Percentiles rank a stretch among this genome's conserved stretches.
Evolutionary conservation across 2,329 filamentous ascomycete genomes (phyloP).

Genomic region (Endothia cerciana): DNA sequence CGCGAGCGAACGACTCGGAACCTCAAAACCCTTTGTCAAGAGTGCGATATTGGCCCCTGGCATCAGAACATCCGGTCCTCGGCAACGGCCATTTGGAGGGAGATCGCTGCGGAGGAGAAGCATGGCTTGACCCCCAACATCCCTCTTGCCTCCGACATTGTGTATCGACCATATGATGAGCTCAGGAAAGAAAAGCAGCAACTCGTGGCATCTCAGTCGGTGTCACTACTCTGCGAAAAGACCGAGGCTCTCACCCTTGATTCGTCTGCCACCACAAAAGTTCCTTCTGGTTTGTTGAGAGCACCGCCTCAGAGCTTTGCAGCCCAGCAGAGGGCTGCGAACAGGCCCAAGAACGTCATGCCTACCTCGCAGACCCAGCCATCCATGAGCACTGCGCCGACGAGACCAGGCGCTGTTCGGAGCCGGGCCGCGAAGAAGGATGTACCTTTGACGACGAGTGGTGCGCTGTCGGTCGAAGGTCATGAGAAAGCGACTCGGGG

Average conservation of each 20-base stretch:
- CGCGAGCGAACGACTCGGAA: conserved; percentile 54
- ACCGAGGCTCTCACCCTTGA: conserved; percentile 41
- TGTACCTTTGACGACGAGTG: conserved; percentile 28
- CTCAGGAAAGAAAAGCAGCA: conserved; percentile 54
- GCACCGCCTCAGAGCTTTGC: conserved; percentile 68
- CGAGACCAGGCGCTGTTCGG: conserved; percentile 34
- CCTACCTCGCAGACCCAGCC: conserved; percentile 38
- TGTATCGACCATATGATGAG: conserved; percentile 68
- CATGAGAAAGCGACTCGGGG: conserved; percentile 35
- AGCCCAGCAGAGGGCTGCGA: conserved; percentile 65
- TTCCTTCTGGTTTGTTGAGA: conserved; percentile 50
- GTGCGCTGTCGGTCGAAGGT: conserved; percentile 28
- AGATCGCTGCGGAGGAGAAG: conserved; percentile 71
- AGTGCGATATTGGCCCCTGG: conserved; percentile 64
- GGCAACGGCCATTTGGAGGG: conserved; percentile 62
- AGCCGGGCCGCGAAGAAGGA: conserved; percentile 34
- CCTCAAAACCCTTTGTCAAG: conserved; percentile 59
- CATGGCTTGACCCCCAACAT: conserved; percentile 66
- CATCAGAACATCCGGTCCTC: conserved; percentile 41
- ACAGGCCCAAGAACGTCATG: conserved; percentile 44
- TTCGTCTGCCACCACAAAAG: conserved; percentile 19
- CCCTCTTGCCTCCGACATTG: conserved; percentile 62
- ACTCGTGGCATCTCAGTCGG: conserved; percentile 25
- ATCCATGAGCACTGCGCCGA: conserved; percentile 37
- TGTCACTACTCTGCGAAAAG: conserved; percentile 30